Evolutionary conservation across 192 early-diverging fungal genomes (phyloP), one percentile per base, ranked within the genome.

Genomic region (Backusella tuberculispora): DNA sequence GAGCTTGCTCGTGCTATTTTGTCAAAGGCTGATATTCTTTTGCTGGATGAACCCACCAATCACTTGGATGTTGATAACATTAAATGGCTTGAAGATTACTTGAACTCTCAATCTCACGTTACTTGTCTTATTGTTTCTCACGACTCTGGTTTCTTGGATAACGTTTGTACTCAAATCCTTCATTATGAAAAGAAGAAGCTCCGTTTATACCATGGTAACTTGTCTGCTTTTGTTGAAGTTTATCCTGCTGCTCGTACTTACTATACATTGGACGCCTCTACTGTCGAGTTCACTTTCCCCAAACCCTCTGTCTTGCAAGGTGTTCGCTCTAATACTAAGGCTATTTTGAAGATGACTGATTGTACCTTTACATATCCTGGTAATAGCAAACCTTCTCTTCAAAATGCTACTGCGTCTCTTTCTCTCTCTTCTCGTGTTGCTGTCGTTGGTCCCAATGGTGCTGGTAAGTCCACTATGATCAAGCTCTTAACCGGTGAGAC

Each of bases 31-130:
- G 95, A 95, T 72, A 91, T 98, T 43, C 84, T 98, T 48, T 88
- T 98, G 41, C 83, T 98, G 50, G 96, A 98, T 82, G 95, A 98
- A 85, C 96, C 96, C 24, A 98, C 93, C 13, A 95, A 95, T 80
- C 93, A 95, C 79, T 85, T 95, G 90, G 93, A 95, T 77, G 87
- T 91, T 19, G 78, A 71, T 45, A 93, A 93, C 74, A 86, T 94
- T 65, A 88, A 87, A 66, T 95, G 93, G 93, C 75, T 95, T 3
- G 89, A 90, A 73, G 85, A 94, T 42, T 94, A 93, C 78, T 84
- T 95, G 17, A 86, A 83, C 68, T 70, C 80, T 63, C 86, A 91
- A 68, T 87, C 80, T n/a, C 80, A 88, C 29, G 83, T 94, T 70
- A 95, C 93, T 0, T 85, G 80, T 64, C 76, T 95, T 60, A 90